Evolutionary conservation across 176 grass and related monocot genomes (phyloP).

Genomic region (Zoysia japonica): DNA sequence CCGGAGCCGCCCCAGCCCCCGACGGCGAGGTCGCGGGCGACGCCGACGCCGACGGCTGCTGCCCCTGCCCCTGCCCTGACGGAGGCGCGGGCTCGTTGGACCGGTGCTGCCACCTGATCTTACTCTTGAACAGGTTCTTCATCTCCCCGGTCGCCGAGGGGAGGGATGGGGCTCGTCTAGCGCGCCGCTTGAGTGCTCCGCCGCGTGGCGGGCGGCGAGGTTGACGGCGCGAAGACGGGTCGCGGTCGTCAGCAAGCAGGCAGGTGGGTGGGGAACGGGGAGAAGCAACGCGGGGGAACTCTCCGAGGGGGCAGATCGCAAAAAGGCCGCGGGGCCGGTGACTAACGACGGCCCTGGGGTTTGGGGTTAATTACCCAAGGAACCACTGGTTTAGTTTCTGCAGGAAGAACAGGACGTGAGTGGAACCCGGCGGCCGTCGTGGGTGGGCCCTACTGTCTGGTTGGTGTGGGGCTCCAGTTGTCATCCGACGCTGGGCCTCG

Average conservation of each 20-base stretch:
- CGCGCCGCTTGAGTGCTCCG: neutral
- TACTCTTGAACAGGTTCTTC: conserved; percentile 98
- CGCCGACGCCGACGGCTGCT: conserved; percentile 28
- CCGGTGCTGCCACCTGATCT: conserved; percentile 87
- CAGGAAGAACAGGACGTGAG: neutral
- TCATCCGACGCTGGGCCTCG: neutral
- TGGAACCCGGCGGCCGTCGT: conserved; percentile 23
- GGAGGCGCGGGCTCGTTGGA: conserved; percentile 65
- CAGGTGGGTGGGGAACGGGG: neutral
- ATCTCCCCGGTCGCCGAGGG: conserved; percentile 23
- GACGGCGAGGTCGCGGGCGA: conserved; percentile 54
- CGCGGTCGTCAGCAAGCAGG: neutral
- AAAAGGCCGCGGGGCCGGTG: conserved; percentile 1
- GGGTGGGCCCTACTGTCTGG: conserved; percentile 6
- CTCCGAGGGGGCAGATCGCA: conserved; percentile 37
- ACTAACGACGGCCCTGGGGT: conserved; percentile 10
- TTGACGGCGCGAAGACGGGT: conserved; percentile 18
- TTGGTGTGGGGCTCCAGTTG: conserved; percentile 6
- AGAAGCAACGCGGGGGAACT: conserved; percentile 23
- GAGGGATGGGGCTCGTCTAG: neutral
- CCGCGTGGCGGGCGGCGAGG: conserved; percentile 10
- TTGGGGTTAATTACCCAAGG: conserved; percentile 64
- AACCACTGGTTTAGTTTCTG: conserved; percentile 37
- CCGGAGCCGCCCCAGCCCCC: conserved; percentile 29
- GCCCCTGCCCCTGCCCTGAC: neutral